These are phyloP conservation scores for Santalum album DNA, from an alignment of 164 flowering plant species.

Conservation along the genomic window DNA sequence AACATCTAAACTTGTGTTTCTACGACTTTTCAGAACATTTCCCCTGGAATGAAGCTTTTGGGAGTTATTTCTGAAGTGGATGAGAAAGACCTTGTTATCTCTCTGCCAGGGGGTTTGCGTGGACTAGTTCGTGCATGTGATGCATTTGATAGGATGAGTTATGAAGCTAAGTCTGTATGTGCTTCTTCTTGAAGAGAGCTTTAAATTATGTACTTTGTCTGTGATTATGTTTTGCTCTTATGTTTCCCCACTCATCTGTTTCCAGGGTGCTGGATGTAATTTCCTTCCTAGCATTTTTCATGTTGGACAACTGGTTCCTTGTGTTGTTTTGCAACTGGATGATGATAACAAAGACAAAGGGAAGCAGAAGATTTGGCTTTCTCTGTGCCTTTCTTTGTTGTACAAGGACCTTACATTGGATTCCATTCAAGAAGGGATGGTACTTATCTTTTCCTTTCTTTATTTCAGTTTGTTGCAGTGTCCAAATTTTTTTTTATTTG, in stretches of 20 bases:
- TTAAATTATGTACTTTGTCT: not conserved
- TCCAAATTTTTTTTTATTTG: too few species aligned
- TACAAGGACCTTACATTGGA: conserved; percentile 70
- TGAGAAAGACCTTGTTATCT: conserved; percentile 73
- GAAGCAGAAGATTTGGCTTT: conserved; percentile 77
- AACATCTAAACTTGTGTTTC: not conserved
- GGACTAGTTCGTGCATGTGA: conserved; percentile 75
- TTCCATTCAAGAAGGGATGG: conserved; percentile 88
- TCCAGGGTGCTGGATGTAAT: conserved; percentile 37
- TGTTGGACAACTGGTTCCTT: conserved; percentile 82
- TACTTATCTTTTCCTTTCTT: conserved; percentile 15
- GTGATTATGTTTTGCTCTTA: not conserved
- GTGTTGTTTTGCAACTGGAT: conserved; percentile 70
- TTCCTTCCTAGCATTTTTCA: conserved; percentile 43
- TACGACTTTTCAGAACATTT: conserved; percentile 46
- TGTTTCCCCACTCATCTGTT: not conserved
- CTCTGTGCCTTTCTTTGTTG: conserved; percentile 70
- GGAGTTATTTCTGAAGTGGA: conserved; percentile 84
- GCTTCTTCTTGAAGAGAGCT: not conserved
- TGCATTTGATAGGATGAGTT: conserved; percentile 51
- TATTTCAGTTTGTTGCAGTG: too few species aligned
- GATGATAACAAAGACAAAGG: conserved; percentile 68
- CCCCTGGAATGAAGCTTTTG: conserved; percentile 94
- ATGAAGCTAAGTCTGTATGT: conserved; percentile 31
- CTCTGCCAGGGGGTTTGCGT: conserved; percentile 91